These are phyloP conservation scores for Ceriops tagal DNA, from an alignment of 345 rosid genomes.

Conservation along the genomic window DNA sequence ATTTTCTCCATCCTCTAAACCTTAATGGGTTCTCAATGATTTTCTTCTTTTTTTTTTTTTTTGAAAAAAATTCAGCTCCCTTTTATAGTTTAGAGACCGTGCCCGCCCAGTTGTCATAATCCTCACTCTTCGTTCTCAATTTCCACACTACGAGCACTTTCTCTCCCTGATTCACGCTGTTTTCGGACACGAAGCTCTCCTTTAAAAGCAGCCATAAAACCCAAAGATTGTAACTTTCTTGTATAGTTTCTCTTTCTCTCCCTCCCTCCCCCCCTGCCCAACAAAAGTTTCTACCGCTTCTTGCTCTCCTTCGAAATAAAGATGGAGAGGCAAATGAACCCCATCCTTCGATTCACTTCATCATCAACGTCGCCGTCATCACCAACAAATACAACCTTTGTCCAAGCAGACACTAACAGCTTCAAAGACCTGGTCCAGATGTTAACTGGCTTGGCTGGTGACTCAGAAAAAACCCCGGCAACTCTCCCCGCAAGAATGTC, in stretches of 20 bases:
- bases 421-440: slow-evolving; percentile 49
- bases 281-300: not conserved
- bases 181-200: too few relatives aligned
- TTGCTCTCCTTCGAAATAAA: not conserved
- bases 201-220: too few relatives aligned
- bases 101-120: too few relatives aligned
- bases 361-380: slow-evolving; percentile 22
- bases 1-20: too few relatives aligned
- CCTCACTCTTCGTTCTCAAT: too few relatives aligned
- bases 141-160: too few relatives aligned
- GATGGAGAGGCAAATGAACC: slow-evolving; percentile 23
- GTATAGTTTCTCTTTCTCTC: not conserved
- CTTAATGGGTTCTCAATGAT: too few relatives aligned
- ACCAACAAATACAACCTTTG: slow-evolving; percentile 31
- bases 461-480: slow-evolving; percentile 17
- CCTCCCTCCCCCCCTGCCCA: not conserved
- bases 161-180: too few relatives aligned
- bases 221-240: too few relatives aligned
- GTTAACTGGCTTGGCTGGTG: slow-evolving; percentile 38
- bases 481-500: slow-evolving; percentile 22
- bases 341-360: not conserved
- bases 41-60: too few relatives aligned
- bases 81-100: too few relatives aligned
- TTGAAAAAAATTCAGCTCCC: too few relatives aligned
- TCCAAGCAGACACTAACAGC: slow-evolving; percentile 42